phyloP scores from a whole-genome alignment of 2,329 filamentous ascomycete genomes.

The Botrytis medusae region DNA sequence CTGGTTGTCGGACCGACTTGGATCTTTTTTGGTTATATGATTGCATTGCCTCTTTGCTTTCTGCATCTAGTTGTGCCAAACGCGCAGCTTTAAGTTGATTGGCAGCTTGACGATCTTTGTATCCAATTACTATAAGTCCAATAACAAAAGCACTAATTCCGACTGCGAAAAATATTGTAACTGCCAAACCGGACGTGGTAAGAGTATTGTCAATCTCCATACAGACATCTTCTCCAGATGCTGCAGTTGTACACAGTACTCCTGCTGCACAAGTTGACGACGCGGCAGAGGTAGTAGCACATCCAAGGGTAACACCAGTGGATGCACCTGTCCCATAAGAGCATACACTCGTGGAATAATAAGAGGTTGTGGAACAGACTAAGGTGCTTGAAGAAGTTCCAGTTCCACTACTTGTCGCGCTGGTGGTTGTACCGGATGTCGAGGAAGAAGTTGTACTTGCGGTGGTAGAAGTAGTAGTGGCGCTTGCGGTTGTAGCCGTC shows the following conservation, averaged over 20 bases:
- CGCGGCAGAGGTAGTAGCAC: slow-evolving; percentile 6
- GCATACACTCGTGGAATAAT: slow-evolving; percentile 13
- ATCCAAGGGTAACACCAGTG: slow-evolving; percentile 16
- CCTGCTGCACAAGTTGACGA: slow-evolving; percentile 5
- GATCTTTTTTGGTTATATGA: background rate
- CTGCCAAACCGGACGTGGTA: slow-evolving; percentile 14
- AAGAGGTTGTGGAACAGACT: slow-evolving; percentile 18
- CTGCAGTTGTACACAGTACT: slow-evolving; percentile 11
- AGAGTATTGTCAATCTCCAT: slow-evolving; percentile 3
- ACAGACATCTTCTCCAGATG: slow-evolving; percentile 6
- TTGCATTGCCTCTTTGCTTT: slow-evolving; percentile 12
- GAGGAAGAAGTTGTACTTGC: slow-evolving; percentile 12
- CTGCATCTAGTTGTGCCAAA: slow-evolving; percentile 5
- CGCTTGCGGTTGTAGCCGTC: slow-evolving; percentile 4
- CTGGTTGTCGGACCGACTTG: background rate
- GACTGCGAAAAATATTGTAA: slow-evolving; percentile 18
- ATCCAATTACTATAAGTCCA: slow-evolving; percentile 11
- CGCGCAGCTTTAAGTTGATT: background rate
- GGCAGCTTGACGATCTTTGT: slow-evolving; percentile 1
- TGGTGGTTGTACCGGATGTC: slow-evolving; percentile 3
- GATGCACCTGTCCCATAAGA: slow-evolving; percentile 21
- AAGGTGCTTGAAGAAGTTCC: background rate
- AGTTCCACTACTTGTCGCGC: background rate
- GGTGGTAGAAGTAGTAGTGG: background rate
- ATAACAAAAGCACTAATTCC: slow-evolving; percentile 7